Base-by-base conservation (phyloP, 768 basidiomycete species). In the Mycena haematopus region DNA sequence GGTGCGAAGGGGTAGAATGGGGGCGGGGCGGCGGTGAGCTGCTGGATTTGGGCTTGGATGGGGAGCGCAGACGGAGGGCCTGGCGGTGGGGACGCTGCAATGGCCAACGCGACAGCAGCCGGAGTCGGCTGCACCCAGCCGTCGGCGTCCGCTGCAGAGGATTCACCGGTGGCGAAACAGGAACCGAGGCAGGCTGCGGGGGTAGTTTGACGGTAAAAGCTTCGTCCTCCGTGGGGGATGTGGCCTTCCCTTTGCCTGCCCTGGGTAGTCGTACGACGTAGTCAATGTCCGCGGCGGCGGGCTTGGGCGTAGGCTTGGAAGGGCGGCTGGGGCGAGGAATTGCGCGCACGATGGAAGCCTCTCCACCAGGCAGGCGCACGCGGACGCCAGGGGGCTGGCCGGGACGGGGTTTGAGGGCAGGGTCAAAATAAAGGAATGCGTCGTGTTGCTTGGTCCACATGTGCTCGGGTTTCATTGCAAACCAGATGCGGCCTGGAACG, bases 381-480 rank as follows among this genome's bases (percentile, higher is more conserved):
- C 89, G 84, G 64, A 85, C 81, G 29, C 78, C 78, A 29, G 81
- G 79, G 6, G 81, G 83, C 49, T 84, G 82, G 22, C 86, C 85
- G 14, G 76, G 76, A n/a, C 86, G 84, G 14, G 86, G 80, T 70
- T 87, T 88, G 25, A 85, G 76, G 25, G 83, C 74, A 17, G 80
- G 69, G 52, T 92, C 90, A 52, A 84, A 81, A 76, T 87, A 88
- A 19, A 93, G 85, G 72, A 86, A 90, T 3, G 80, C 82, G 69
- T 93, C 91, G 66, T 88, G 85, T 56, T 92, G 90, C 70, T 92
- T 93, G 10, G 92, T 93, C 91, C 91, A 93, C 68, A 87, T 81
- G 47, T 82, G 82, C 70, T 94, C 92, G 10, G 91, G 91, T 72
- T 91, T 92, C 84, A 85, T 84, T 9, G 83, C 75, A 70, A 84